A percentile compares a stretch with the other conserved stretches of the same genome.
These are phyloP conservation scores for Mitragyna speciosa DNA, from an alignment of 257 asterid genomes.

Conservation along the genomic window DNA sequence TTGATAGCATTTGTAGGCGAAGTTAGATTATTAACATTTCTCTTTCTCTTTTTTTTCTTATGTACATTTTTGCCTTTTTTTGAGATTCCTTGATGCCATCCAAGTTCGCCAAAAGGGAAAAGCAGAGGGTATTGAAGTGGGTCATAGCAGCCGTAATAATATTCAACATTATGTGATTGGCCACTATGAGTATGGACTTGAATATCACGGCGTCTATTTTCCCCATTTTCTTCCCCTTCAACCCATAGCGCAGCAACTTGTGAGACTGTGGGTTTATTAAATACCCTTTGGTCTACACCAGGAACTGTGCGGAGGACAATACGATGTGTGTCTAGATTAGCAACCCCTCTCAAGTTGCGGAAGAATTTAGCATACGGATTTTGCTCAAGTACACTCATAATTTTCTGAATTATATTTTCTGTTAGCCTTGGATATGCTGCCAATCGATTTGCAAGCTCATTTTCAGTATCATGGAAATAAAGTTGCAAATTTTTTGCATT, in stretches of 20 bases:
- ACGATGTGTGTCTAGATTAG: neutral
- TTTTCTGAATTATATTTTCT: neutral
- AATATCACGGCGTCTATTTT: neutral
- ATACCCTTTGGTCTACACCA: neutral
- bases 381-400: neutral
- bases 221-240: neutral
- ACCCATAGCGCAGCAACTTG: neutral
- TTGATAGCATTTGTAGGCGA: neutral
- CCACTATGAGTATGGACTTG: neutral
- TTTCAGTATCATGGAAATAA: neutral
- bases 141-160: neutral
- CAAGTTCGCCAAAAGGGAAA: neutral
- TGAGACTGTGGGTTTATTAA: neutral
- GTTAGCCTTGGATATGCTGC: neutral
- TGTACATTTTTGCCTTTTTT: too few relatives aligned
- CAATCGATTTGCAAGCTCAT: neutral
- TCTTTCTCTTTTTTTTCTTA: neutral
- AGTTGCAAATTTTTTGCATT: neutral
- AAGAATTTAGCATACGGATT: neutral
- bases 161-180: neutral
- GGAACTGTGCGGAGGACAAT: neutral
- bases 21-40: too few relatives aligned
- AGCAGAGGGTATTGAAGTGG: constrained; percentile 1
- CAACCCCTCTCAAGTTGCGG: neutral
- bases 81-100: neutral